These are phyloP conservation scores for Ustilago hordei DNA, from an alignment of 1,284 basidiomycete species.

Conservation along the genomic window DNA sequence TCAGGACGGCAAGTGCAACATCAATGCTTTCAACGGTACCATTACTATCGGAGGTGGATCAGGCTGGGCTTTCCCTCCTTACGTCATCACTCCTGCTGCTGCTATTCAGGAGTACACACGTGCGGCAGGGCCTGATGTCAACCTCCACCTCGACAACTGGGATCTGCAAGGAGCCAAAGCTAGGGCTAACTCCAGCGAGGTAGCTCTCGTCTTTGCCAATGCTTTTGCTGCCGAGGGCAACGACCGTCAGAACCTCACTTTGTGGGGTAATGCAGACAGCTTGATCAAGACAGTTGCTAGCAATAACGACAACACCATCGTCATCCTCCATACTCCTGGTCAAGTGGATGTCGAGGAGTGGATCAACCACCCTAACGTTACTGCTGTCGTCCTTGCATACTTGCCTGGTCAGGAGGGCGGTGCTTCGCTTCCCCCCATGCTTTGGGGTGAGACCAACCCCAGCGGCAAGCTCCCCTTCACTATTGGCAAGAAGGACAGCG, in stretches of 20 bases:
- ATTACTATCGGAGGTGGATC: slow-evolving; percentile 70
- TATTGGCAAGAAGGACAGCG: slow-evolving; percentile 75
- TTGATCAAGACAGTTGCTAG: slow-evolving; percentile 53
- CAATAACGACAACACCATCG: slow-evolving; percentile 58
- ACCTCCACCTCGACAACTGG: slow-evolving; percentile 43
- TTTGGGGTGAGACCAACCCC: slow-evolving; percentile 73
- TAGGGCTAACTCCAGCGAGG: slow-evolving; percentile 59
- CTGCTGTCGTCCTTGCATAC: slow-evolving; percentile 74
- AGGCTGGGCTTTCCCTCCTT: slow-evolving; percentile 70
- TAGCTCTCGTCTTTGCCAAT: slow-evolving; percentile 77
- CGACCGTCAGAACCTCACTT: slow-evolving; percentile 81
- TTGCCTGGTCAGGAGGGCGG: slow-evolving; percentile 82
- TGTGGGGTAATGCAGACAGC: slow-evolving; percentile 80
- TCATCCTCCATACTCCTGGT: slow-evolving; percentile 50
- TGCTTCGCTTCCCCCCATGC: slow-evolving; percentile 79
- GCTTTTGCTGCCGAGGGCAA: slow-evolving; percentile 73
- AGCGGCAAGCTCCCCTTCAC: slow-evolving; percentile 75
- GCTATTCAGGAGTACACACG: slow-evolving; percentile 44
- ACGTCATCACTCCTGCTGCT: slow-evolving; percentile 46
- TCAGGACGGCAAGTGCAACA: slow-evolving; percentile 30
- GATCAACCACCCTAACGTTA: slow-evolving; percentile 62
- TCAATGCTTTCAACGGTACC: slow-evolving; percentile 48
- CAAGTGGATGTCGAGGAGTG: slow-evolving; percentile 44
- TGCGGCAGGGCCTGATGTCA: slow-evolving; percentile 24
- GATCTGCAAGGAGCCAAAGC: slow-evolving; percentile 36